Evolutionary conservation across 306 rosid genomes (phyloP).

Genomic region (Dalbergia cochinchinensis): DNA sequence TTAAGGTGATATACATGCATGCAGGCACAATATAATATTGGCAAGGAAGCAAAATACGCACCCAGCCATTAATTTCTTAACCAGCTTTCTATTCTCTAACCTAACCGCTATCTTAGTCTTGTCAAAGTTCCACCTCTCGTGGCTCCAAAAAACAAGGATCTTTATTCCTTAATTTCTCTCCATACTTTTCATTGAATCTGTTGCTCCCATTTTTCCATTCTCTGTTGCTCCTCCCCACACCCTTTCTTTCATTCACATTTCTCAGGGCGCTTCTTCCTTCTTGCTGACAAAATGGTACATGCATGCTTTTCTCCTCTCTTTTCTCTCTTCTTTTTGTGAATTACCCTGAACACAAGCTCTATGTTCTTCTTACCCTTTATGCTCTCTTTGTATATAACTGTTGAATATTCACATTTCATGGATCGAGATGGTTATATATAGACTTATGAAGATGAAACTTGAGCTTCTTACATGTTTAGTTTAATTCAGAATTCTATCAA

Average conservation of each 20-base stretch:
- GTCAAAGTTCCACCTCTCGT: slow-evolving; percentile 59
- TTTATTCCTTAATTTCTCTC: slow-evolving; percentile 48
- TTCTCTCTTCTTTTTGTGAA: slow-evolving; percentile 1
- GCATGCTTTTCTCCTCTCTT: not conserved
- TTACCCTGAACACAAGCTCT: not conserved
- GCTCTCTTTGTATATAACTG: not conserved
- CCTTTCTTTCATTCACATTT: slow-evolving; percentile 53
- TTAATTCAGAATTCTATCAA: not conserved
- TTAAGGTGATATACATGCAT: too few species aligned
- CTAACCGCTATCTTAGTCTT: slow-evolving; percentile 50
- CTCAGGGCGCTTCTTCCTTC: slow-evolving; percentile 67
- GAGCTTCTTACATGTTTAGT: not conserved
- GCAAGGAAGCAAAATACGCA: slow-evolving; percentile 34
- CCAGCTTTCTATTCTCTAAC: slow-evolving; percentile 42
- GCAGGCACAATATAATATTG: not conserved
- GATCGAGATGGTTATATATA: slow-evolving; percentile 2
- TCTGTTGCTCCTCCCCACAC: slow-evolving; percentile 41
- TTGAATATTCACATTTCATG: slow-evolving; percentile 21
- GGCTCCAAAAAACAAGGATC: slow-evolving; percentile 77
- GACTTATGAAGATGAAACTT: not conserved
- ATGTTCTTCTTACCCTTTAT: slow-evolving; percentile 11
- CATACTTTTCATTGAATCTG: slow-evolving; percentile 45
- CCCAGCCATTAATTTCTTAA: slow-evolving; percentile 47
- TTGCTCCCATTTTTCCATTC: slow-evolving; percentile 56
- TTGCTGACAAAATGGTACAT: slow-evolving; percentile 79